Evolutionary conservation across 2,329 filamentous ascomycete genomes (phyloP).

Genomic region (Alternaria consortialis): DNA sequence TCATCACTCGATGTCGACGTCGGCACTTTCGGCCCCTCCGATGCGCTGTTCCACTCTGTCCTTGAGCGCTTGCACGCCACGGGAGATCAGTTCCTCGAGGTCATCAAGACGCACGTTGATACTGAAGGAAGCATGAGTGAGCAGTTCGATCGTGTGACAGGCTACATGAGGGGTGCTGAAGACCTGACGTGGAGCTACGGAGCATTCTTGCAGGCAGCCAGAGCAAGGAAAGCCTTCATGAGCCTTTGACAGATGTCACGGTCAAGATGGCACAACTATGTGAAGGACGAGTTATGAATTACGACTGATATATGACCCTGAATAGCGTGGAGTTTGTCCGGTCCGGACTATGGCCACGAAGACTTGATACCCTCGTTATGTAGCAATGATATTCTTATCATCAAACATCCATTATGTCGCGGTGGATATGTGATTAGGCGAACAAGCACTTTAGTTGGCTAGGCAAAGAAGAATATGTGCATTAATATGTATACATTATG

Average conservation of each 20-base stretch:
- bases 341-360: background rate
- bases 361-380: constrained; percentile 14
- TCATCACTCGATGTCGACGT: constrained; percentile 30
- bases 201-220: constrained; percentile 52
- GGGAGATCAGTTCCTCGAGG: constrained; percentile 54
- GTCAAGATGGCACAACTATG: background rate
- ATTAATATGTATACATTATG: background rate
- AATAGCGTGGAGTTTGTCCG: constrained; percentile 1
- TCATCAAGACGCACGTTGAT: constrained; percentile 52
- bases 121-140: constrained; percentile 54
- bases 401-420: background rate
- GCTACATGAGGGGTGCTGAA: constrained; percentile 52
- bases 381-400: background rate
- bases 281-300: constrained; percentile 23
- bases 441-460: background rate
- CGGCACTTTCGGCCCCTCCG: constrained; percentile 39
- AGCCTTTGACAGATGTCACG: constrained; percentile 12
- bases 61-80: constrained; percentile 44
- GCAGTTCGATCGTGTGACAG: constrained; percentile 54
- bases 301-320: constrained; percentile 1
- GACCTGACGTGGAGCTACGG: constrained; percentile 60
- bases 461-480: background rate
- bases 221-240: constrained; percentile 40
- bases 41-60: constrained; percentile 40
- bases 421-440: rapidly evolving